phyloP scores from a whole-genome alignment of 495 filamentous ascomycete species.

The Paragyromitra xinjiangensis region DNA sequence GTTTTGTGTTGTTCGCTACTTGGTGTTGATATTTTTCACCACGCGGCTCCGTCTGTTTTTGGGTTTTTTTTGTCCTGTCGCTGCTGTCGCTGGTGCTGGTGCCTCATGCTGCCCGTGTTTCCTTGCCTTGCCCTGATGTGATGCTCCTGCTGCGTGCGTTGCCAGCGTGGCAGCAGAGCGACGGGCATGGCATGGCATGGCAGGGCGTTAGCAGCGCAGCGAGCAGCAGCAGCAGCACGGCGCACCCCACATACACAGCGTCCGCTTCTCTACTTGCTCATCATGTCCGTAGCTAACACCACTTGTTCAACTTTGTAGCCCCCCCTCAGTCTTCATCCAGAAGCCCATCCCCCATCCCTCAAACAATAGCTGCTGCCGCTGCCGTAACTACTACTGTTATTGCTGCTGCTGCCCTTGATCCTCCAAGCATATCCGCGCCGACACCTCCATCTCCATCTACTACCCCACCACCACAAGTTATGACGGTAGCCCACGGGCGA shows the following conservation, averaged over 20 bases:
- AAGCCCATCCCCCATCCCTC: slow-evolving; percentile 51
- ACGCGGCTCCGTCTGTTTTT: slow-evolving; percentile 46
- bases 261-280: slow-evolving; percentile 42
- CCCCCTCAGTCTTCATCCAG: slow-evolving; percentile 54
- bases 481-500: slow-evolving; percentile 54
- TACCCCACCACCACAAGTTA: slow-evolving; percentile 55
- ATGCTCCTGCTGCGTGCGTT: slow-evolving; percentile 51
- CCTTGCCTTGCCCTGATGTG: slow-evolving; percentile 41
- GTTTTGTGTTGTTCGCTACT: slow-evolving; percentile 32
- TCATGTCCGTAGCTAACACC: slow-evolving; percentile 54
- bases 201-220: slow-evolving; percentile 19
- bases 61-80: slow-evolving; percentile 10
- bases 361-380: slow-evolving; percentile 24
- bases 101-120: slow-evolving; percentile 18
- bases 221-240: slow-evolving; percentile 28
- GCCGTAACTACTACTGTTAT: slow-evolving; percentile 2
- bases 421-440: slow-evolving; percentile 42
- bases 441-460: slow-evolving; percentile 53
- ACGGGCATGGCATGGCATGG: slow-evolving; percentile 45
- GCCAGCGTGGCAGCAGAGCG: slow-evolving; percentile 54
- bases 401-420: slow-evolving; percentile 25
- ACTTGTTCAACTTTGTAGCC: slow-evolving; percentile 54
- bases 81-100: slow-evolving; percentile 24
- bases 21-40: slow-evolving; percentile 33
- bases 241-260: slow-evolving; percentile 48